phyloP scores from a whole-genome alignment of 2,329 filamentous ascomycete species.

The Calonectria fujianensis region DNA sequence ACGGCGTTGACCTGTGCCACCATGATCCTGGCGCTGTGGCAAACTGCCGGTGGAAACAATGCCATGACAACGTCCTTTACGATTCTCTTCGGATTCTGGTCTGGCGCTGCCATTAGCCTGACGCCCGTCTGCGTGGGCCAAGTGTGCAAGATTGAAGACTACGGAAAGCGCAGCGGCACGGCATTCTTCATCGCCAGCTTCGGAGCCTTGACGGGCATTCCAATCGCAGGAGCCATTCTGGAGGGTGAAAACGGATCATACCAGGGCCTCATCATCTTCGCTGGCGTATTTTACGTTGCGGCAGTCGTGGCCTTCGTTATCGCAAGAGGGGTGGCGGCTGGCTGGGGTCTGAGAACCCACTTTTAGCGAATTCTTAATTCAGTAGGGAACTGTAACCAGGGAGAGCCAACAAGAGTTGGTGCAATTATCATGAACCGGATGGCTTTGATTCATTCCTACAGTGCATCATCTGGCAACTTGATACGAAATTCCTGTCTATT shows the following conservation, averaged over 20 bases:
- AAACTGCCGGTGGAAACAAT: constrained; percentile 64
- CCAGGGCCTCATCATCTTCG: constrained; percentile 39
- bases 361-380: constrained; percentile 15
- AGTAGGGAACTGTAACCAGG: too few species aligned
- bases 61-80: constrained; percentile 76
- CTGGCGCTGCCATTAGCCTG: constrained; percentile 81
- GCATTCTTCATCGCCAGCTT: constrained; percentile 82
- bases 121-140: constrained; percentile 84
- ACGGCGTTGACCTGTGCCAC: constrained; percentile 69
- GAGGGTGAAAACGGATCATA: constrained; percentile 32
- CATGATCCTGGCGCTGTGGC: constrained; percentile 76
- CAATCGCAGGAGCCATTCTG: constrained; percentile 70
- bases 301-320: constrained; percentile 32
- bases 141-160: constrained; percentile 80
- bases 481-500: background rate
- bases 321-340: constrained; percentile 35
- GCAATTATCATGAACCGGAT: background rate
- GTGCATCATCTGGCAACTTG: background rate
- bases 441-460: background rate
- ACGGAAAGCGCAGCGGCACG: constrained; percentile 82
- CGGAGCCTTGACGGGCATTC: constrained; percentile 72
- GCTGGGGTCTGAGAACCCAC: constrained; percentile 33
- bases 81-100: constrained; percentile 81
- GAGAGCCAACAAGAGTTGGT: too few species aligned
- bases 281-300: constrained; percentile 33